A percentile compares a stretch with the other conserved stretches of the same genome.
Evolutionary conservation across 78 protist genomes (phyloP).

Genomic region (Dictyostelium intermedium): DNA sequence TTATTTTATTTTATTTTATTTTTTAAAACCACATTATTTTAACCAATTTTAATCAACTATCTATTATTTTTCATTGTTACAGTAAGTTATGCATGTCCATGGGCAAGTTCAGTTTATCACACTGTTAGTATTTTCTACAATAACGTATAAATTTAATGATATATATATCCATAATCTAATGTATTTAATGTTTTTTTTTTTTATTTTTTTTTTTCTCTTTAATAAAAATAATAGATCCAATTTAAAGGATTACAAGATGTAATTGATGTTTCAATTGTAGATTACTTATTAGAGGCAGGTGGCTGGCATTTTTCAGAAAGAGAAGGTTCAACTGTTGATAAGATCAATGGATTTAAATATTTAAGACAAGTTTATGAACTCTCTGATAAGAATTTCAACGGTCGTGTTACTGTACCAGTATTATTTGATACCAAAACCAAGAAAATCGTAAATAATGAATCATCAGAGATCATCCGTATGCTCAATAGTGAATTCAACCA

Average conservation of each 20-base stretch:
- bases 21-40: background rate
- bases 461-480: slow-evolving; percentile 92
- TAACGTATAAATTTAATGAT: too few species aligned
- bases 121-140: background rate
- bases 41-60: background rate
- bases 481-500: slow-evolving; percentile 85
- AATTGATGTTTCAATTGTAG: slow-evolving; percentile 73
- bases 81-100: background rate
- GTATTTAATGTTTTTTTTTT: background rate
- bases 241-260: slow-evolving; percentile 88
- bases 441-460: slow-evolving; percentile 92
- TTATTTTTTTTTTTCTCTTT: background rate
- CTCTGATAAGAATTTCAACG: slow-evolving; percentile 32
- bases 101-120: background rate
- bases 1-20: background rate
- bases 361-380: background rate
- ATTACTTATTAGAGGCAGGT: background rate
- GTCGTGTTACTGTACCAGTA: slow-evolving; percentile 89
- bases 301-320: slow-evolving; percentile 37
- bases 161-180: too few species aligned
- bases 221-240: background rate
- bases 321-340: slow-evolving; percentile 55
- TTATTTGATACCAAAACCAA: slow-evolving; percentile 83
- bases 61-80: background rate
- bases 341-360: slow-evolving; percentile 6